Evolutionary conservation across 257 asterid species (phyloP).

Genomic region (Solanum pimpinellifolium): DNA sequence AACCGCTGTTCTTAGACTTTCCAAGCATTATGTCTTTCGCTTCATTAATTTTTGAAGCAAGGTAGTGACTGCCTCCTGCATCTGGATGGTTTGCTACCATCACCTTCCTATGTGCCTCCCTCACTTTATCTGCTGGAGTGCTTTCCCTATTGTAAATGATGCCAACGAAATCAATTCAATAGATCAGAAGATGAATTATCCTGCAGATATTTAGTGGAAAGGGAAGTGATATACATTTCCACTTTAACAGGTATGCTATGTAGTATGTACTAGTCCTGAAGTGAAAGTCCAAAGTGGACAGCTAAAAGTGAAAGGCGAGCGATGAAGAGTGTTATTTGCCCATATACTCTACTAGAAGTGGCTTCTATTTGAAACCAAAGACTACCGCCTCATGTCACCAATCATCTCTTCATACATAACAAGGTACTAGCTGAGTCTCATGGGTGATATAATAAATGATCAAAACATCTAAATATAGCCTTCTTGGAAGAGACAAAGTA

Average conservation of each 20-base stretch:
- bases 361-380: neutral
- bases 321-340: neutral
- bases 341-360: neutral
- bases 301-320: neutral
- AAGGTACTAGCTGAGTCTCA: neutral
- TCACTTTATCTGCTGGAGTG: slow-evolving; percentile 58
- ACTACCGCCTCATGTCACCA: neutral
- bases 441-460: neutral
- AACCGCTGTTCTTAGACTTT: slow-evolving; percentile 50
- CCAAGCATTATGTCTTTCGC: slow-evolving; percentile 72
- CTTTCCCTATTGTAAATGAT: slow-evolving; percentile 39
- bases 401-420: neutral
- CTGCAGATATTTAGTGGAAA: neutral
- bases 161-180: neutral
- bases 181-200: neutral
- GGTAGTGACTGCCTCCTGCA: slow-evolving; percentile 95
- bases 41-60: slow-evolving; percentile 83
- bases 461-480: neutral
- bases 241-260: neutral
- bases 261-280: neutral
- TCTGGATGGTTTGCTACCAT: slow-evolving; percentile 97
- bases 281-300: neutral
- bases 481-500: neutral
- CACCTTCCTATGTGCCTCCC: slow-evolving; percentile 87
- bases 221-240: neutral